Evolutionary conservation across 1,284 basidiomycete genomes (phyloP).

Genomic region (Tilletia indica): DNA sequence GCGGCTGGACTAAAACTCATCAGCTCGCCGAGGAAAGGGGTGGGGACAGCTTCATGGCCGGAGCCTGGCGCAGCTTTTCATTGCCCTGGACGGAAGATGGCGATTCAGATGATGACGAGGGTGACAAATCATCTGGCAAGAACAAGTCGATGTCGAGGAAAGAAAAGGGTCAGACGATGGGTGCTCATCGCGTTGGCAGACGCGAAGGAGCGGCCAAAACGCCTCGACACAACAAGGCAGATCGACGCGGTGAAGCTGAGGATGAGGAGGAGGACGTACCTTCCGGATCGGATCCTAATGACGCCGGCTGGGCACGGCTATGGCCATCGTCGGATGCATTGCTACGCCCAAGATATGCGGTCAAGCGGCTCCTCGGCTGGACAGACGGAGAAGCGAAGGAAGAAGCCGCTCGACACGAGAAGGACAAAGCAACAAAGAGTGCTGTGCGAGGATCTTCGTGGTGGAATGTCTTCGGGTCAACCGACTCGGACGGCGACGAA

Average conservation of each 20-base stretch:
- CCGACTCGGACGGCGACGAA: conserved; percentile 24
- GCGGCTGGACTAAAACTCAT: conserved; percentile 47
- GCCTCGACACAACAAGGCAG: neutral
- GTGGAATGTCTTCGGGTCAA: conserved; percentile 16
- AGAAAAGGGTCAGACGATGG: conserved; percentile 26
- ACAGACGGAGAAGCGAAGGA: conserved; percentile 33
- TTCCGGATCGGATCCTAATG: neutral
- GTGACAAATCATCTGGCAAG: neutral
- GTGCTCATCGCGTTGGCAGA: conserved; percentile 28
- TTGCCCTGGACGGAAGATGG: conserved; percentile 32
- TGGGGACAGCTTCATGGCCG: conserved; percentile 22
- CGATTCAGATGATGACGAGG: conserved; percentile 24
- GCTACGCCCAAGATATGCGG: conserved; percentile 28
- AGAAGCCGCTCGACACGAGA: conserved; percentile 37
- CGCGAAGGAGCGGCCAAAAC: conserved; percentile 34
- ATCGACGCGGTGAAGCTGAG: neutral
- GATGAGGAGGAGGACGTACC: neutral
- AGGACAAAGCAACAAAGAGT: conserved; percentile 40
- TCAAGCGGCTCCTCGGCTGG: conserved; percentile 37
- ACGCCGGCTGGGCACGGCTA: conserved; percentile 18
- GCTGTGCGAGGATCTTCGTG: conserved; percentile 21
- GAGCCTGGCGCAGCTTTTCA: conserved; percentile 18
- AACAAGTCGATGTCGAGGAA: conserved; percentile 19
- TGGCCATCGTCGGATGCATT: conserved; percentile 37
- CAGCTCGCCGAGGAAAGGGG: conserved; percentile 31